Evolutionary conservation across 305 asterid species (phyloP), one percentile per base, ranked within the genome.

Genomic region (Fraxinus latifolia): DNA sequence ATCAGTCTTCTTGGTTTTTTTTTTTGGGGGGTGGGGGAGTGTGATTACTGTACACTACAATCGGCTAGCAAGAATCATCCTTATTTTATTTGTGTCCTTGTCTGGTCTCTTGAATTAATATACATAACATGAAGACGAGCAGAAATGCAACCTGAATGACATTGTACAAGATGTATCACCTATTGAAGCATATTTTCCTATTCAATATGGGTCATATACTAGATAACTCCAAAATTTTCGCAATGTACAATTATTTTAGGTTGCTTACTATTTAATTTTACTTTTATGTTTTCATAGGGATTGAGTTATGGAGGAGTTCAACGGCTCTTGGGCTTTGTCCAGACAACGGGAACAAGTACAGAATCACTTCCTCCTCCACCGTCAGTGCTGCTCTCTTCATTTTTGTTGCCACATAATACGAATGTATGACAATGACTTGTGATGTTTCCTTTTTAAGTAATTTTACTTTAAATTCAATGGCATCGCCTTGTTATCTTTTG

Each of bases 301-400:
- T 84, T 95, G 86, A 79, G 90, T 82, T 86, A 86, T 70, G 91
- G 81, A 74, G 99, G 99, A 65, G 80, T 93, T 81, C 96, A 89
- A 82, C 89, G 85, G 86, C 89, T 90, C 88, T 85, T 92, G 77
- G 93, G 94, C 80, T 88, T 91, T 85, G 91, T 44, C 14, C 87
- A 81, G 80, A 92, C 97, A 7, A 77, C 50, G 21, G 96, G 97
- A 76, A 91, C 97, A 82, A 79, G 85, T 74, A 74, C 87, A 32
- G 91, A 86, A 58, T 83, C 88, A 83, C 95, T 92, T 76, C 97
- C 95, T 77, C 97, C 97, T n/a, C 87, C 91, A 33, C 75, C 86
- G 82, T 88, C 95, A 29, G 77, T 87, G 82, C 89, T 91, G 83
- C 80, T 90, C 37, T 86, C 94, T 47, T 87, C 95, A 76, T 91